These are phyloP conservation scores for Blastocystis sp. DNA, from an alignment of 352 stramenopile genomes.

Conservation along the genomic window DNA sequence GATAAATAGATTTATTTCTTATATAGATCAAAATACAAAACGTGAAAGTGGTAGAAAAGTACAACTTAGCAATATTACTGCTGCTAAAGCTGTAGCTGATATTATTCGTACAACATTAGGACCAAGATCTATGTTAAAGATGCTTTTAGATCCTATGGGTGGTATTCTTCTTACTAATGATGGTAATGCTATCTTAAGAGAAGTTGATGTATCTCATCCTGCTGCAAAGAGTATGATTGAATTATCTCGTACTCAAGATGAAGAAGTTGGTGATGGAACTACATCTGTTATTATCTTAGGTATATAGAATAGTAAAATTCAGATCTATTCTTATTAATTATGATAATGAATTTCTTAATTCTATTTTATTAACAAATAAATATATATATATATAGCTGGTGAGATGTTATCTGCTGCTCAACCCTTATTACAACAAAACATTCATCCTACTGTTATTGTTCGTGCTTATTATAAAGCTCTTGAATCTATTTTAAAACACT, in stretches of 20 bases:
- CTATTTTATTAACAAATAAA: too few relatives aligned
- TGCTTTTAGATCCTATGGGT: slow-evolving; percentile 97
- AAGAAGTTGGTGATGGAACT: slow-evolving; percentile 96
- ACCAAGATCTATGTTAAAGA: slow-evolving; percentile 92
- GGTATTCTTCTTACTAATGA: slow-evolving; percentile 99
- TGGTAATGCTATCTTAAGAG: slow-evolving; percentile 90
- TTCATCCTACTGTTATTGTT: slow-evolving; percentile 94
- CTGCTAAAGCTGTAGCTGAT: slow-evolving; percentile 81
- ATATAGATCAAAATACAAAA: slow-evolving; percentile 80
- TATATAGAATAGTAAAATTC: neutral
- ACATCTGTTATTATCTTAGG: slow-evolving; percentile 98
- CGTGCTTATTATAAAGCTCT: slow-evolving; percentile 71
- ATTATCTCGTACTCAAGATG: slow-evolving; percentile 85
- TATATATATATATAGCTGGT: slow-evolving; percentile 56
- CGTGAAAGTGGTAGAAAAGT: slow-evolving; percentile 84
- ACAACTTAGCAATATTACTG: slow-evolving; percentile 90
- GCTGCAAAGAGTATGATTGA: slow-evolving; percentile 99
- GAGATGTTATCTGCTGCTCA: slow-evolving; percentile 87
- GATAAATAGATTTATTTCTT: neutral
- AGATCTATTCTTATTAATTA: slow-evolving; percentile 12
- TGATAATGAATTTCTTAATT: slow-evolving; percentile 13
- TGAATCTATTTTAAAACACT: slow-evolving; percentile 65
- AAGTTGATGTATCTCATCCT: slow-evolving; percentile 87
- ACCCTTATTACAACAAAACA: slow-evolving; percentile 77
- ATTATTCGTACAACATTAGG: slow-evolving; percentile 96